Base-by-base conservation (phyloP, 208 protist species). In the Naegleria lovaniensis region DNA sequence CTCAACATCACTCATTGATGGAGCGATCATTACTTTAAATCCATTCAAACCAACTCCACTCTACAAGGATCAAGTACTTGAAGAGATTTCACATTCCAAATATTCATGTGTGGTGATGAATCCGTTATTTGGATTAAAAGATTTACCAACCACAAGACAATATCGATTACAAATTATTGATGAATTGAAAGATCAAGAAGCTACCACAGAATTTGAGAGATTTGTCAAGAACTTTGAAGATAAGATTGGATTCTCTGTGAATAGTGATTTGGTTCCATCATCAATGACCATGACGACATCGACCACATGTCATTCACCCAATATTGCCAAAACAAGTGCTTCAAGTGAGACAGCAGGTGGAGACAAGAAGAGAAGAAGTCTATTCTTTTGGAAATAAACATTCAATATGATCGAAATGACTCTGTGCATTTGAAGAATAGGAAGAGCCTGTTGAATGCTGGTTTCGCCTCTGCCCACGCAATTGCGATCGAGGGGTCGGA, bases 321-420 rank as follows among this genome's bases (percentile, higher is more conserved):
- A 29, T 75, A 11, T 16, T 16, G 11, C 4, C 1, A 29, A 3
- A n/a, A 29, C 19, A n/a, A n/a, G n/a, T n/a, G n/a, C n/a, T n/a
- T n/a, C n/a, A n/a, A n/a, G n/a, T 75, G 16, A 75, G 7, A 79
- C 25, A 36, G 36, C 16, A 15, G 67, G n/a, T 36, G 25, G 25
- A 36, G 29, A 36, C n/a, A 79, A 79, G n/a, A 79, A 79, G 67
- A 79, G 67, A 79, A 79, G 29, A 36, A 79, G 67, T 79, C 36
- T 79, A 79, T 79, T 79, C 67, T 79, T 79, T 79, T 79, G 67
- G 67, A 29, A 79, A 79, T 79, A 79, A 79, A 36, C 15, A n/a
- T n/a, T 75, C n/a, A n/a, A n/a, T n/a, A n/a, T n/a, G n/a, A n/a
- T n/a, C n/a, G n/a, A n/a, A n/a, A n/a, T n/a, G n/a, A n/a, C n/a